Evolutionary conservation across 805 yeast genomes (phyloP).

Genomic region (Metschnikowia bowlesiae): DNA sequence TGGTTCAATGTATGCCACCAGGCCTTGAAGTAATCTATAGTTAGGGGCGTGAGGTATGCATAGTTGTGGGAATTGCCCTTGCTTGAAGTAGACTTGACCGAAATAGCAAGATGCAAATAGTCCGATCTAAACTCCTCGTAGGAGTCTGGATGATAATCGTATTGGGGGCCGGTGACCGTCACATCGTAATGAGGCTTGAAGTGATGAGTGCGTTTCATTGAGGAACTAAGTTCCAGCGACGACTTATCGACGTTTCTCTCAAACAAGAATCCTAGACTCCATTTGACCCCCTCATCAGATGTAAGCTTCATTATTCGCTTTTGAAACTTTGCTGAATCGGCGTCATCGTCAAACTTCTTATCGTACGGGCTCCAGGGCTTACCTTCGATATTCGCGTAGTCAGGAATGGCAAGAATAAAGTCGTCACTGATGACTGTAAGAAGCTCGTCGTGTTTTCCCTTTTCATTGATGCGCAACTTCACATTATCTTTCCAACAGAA

Average conservation of each 20-base stretch:
- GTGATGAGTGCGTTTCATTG: conserved; percentile 41
- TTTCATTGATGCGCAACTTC: conserved; percentile 46
- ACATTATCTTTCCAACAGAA: conserved; percentile 62
- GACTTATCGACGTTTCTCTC: conserved; percentile 50
- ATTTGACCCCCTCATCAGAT: conserved; percentile 58
- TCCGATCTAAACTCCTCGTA: conserved; percentile 77
- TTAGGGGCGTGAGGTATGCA: conserved; percentile 36
- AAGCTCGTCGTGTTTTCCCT: conserved; percentile 45
- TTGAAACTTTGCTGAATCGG: conserved; percentile 29
- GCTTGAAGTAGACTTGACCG: conserved; percentile 32
- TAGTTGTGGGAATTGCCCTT: conserved; percentile 31
- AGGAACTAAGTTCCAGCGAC: conserved; percentile 28
- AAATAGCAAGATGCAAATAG: conserved; percentile 56
- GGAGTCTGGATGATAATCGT: conserved; percentile 66
- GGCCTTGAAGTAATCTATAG: conserved; percentile 34
- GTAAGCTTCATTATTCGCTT: conserved; percentile 52
- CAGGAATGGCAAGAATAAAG: conserved; percentile 56
- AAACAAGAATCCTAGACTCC: conserved; percentile 73
- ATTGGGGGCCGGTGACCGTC: conserved; percentile 52
- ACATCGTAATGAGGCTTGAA: conserved; percentile 64
- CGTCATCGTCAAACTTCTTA: conserved; percentile 16
- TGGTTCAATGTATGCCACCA: conserved; percentile 41
- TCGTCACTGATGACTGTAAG: conserved; percentile 50
- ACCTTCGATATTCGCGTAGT: conserved; percentile 35
- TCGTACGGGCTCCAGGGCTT: conserved; percentile 35